phyloP scores from a whole-genome alignment of 1,284 basidiomycete genomes.

The Sporisorium iseilematis-ciliati region DNA sequence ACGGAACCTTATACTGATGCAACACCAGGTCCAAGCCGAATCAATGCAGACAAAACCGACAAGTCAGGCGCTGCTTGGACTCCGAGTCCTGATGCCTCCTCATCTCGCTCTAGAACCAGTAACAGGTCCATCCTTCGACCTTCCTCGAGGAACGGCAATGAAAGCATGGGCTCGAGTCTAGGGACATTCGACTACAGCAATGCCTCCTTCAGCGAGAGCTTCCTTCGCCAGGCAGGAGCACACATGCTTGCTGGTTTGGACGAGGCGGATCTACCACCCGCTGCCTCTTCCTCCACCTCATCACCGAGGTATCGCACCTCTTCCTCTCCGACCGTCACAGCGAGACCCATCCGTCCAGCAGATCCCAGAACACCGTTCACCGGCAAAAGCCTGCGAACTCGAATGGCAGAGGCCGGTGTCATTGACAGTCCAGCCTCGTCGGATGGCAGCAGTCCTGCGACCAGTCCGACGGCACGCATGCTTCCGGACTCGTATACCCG shows the following conservation, averaged over 20 bases:
- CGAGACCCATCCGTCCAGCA: conserved; percentile 16
- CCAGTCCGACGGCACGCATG: conserved; percentile 20
- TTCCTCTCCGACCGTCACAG: conserved; percentile 29
- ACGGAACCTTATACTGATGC: neutral
- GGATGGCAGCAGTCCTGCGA: conserved; percentile 29
- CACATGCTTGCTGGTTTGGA: conserved; percentile 54
- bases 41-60: neutral
- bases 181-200: conserved; percentile 50
- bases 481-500: conserved; percentile 3
- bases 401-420: conserved; percentile 39
- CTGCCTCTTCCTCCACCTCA: conserved; percentile 6
- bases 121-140: conserved; percentile 2
- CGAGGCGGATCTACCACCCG: conserved; percentile 14
- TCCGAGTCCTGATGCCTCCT: conserved; percentile 31
- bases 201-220: conserved; percentile 63
- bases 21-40: conserved; percentile 16
- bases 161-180: conserved; percentile 43
- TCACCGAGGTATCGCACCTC: conserved; percentile 29
- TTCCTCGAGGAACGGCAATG: conserved; percentile 11
- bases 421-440: conserved; percentile 30
- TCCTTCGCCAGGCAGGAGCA: conserved; percentile 58
- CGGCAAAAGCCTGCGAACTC: conserved; percentile 32
- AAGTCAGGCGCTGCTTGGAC: conserved; percentile 26
- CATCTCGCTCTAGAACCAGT: conserved; percentile 20
- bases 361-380: conserved; percentile 37